Conservation (phyloP, 805 yeast genomes). For the Yarrowia deformans region DNA sequence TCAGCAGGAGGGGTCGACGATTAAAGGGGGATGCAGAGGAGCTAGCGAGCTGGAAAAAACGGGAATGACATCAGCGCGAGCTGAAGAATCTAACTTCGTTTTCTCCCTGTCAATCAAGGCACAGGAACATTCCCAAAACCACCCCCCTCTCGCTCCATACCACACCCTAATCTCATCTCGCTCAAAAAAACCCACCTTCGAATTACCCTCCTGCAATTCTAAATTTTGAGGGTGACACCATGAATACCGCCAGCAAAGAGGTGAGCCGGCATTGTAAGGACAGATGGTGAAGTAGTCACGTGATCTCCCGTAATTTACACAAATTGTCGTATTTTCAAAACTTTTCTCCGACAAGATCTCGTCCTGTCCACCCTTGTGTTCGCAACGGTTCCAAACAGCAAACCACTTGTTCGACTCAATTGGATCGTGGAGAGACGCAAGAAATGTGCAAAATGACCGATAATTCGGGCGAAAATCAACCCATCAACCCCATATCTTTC, state of each 20-base stretch:
- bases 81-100: neutral
- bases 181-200: conserved; percentile 21
- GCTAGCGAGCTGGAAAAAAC: neutral
- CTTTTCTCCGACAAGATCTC: neutral
- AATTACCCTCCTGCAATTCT: conserved; percentile 29
- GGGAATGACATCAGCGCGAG: neutral
- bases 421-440: neutral
- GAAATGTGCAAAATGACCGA: neutral
- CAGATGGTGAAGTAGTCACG: too few relatives aligned
- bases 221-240: conserved; percentile 4
- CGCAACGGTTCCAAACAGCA: neutral
- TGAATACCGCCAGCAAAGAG: neutral
- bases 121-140: neutral
- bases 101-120: neutral
- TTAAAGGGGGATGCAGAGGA: neutral
- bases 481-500: neutral
- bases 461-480: neutral
- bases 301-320: neutral
- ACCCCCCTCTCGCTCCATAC: neutral
- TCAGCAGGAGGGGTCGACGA: neutral
- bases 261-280: too few relatives aligned
- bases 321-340: neutral
- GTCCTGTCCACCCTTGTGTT: neutral
- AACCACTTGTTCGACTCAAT: neutral
- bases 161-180: conserved; percentile 28